Evolutionary conservation across 148 eudicot species (phyloP), one percentile per base, ranked within the genome.

Genomic region (Nyssa sinensis): DNA sequence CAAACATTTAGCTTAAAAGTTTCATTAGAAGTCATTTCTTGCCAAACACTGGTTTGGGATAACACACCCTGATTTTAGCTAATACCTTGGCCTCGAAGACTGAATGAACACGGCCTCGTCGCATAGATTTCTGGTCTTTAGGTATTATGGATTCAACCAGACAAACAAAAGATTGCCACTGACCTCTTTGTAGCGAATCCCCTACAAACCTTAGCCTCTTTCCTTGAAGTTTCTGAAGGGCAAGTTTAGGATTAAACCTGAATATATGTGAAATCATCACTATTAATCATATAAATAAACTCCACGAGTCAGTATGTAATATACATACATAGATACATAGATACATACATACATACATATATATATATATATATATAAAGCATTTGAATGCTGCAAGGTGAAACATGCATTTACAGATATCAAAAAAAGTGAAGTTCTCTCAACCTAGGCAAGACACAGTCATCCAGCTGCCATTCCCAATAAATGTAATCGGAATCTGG

Each of bases 141-240:
- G 96, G 99, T 47, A 95, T 81, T 2, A 86, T 75, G 17, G 82
- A 86, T 21, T 92, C 88, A 25, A 95, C 89, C 21, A 93, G 24
- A 73, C 99, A 95, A 70, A 95, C 93, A 77, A 95, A 92, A 31
- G 99, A 93, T 70, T 90, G 89, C 99, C 99, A 95, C 74, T 95
- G 99, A 27, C 88, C 89, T 88, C 97, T 83, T 69, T 90, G 91
- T 44, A 95, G 75, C 35, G 99, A 95, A 74, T 95, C 99, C 35
- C 99, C 99, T 39, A 93, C 94, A 74, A 95, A 95, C 94, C 93
- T 77, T 23, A 95, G 80, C 71, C 97, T 92, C 85, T 95, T 95
- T 64, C 99, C 99, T 72, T 79, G 74, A 62, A 95, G 78, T 78
- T 84, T 92, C 51, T 78, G 77, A n/a, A 93, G 76, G 0, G 90